Evolutionary conservation across 768 basidiomycete species (phyloP).

Genomic region (Serpula lacrymans): DNA sequence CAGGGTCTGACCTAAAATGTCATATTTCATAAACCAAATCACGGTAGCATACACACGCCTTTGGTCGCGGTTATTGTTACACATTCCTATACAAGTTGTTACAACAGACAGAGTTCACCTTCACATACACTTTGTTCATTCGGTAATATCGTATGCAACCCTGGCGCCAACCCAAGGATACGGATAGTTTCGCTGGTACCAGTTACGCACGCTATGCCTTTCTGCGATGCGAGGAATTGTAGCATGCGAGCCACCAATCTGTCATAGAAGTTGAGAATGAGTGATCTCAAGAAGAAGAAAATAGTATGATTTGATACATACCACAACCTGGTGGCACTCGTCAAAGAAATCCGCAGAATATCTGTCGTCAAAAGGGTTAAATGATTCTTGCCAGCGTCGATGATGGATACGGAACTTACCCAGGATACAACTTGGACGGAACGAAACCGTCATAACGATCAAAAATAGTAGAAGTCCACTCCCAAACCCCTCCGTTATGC

Average conservation of each 20-base stretch:
- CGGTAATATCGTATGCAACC: slow-evolving; percentile 52
- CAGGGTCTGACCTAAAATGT: too few relatives aligned
- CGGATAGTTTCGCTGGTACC: slow-evolving; percentile 88
- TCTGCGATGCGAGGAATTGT: slow-evolving; percentile 82
- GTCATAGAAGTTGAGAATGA: slow-evolving; percentile 8
- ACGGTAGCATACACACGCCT: too few relatives aligned
- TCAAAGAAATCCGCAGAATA: slow-evolving; percentile 93
- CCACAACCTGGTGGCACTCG: slow-evolving; percentile 78
- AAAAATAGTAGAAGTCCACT: slow-evolving; percentile 89
- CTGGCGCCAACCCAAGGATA: slow-evolving; percentile 85
- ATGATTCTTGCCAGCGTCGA: neutral
- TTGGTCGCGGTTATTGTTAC: too few relatives aligned
- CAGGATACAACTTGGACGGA: slow-evolving; percentile 81
- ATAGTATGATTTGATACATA: slow-evolving; percentile 38
- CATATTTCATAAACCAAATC: too few relatives aligned
- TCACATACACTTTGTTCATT: too few relatives aligned
- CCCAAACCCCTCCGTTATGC: slow-evolving; percentile 96
- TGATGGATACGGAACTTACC: slow-evolving; percentile 38
- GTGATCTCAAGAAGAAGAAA: neutral
- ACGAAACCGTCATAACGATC: slow-evolving; percentile 72
- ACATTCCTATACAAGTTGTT: too few relatives aligned
- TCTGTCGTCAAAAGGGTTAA: slow-evolving; percentile 29
- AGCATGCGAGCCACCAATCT: slow-evolving; percentile 90
- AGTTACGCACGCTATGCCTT: slow-evolving; percentile 79
- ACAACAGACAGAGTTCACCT: too few relatives aligned